Evolutionary conservation across 2,329 filamentous ascomycete genomes (phyloP), one percentile per base, ranked within the genome.

Genomic region (Neofusicoccum cordaticola): DNA sequence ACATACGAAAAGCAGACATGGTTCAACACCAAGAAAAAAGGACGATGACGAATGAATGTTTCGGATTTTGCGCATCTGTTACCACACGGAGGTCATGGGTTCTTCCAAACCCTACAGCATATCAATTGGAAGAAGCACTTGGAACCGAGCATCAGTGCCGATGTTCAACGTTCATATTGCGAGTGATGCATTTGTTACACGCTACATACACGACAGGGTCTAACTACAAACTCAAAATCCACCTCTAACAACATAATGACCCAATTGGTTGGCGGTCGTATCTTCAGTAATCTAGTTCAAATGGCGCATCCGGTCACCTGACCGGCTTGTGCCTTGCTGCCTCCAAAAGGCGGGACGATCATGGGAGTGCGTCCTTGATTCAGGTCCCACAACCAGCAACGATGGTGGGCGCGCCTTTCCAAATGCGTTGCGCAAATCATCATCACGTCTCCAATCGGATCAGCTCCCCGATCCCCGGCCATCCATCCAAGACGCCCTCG

Each of bases 11-110:
- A 15, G 12, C n/a, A 34, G n/a, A 22, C n/a, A 45, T 13, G 56
- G 56, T 60, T 60, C 56, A 60, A 60, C 56, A 60, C 42, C 56
- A 47, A n/a, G 42, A 22, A 2, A 22, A 22, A 47, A 45, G 12
- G 6, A 13, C 34, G 34, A n/a, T 34, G 15, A 37, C 27, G 41
- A 53, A 35, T 51, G n/a, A 35, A 35, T 34, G 48, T 34, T n/a
- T 51, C 48, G 22, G 48, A 34, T 2, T 35, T 17, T 51, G 48
- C 48, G 17, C 27, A 31, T 31, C 27, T 31, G n/a, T 51, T n/a
- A 31, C 4, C 27, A 8, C 17, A 47, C 2, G 8, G 1, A 15
- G 4, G 9, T 7, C 48, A 13, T 17, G 8, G 42, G 13, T 8
- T 45, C 7, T 8, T 45, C 42, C n/a, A 15, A 45, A 11, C 4